Percentiles rank a stretch among this genome's conserved stretches.
These are phyloP conservation scores for Alternaria sp. DNA, from an alignment of 2,329 filamentous ascomycete species.

Conservation along the genomic window DNA sequence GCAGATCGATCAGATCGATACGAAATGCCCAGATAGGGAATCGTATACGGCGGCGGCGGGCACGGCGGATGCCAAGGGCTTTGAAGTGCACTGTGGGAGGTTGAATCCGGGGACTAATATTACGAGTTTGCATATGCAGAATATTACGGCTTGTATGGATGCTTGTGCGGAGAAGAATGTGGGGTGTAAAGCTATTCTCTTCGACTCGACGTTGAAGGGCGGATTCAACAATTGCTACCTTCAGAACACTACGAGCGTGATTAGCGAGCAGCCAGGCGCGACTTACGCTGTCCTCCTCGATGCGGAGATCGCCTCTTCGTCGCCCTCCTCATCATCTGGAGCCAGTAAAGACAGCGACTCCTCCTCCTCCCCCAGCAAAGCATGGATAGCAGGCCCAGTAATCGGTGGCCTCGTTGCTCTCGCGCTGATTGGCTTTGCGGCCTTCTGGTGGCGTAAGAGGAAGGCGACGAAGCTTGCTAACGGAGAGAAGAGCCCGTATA, in stretches of 20 bases:
- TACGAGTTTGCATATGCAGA: constrained; percentile 33
- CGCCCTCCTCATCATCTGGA: background rate
- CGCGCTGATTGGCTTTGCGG: constrained; percentile 19
- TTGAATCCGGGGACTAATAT: constrained; percentile 39
- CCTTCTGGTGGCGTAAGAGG: constrained; percentile 26
- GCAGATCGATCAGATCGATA: constrained; percentile 27
- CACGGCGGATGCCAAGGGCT: constrained; percentile 22
- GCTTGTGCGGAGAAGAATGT: constrained; percentile 31
- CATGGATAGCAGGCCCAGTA: constrained; percentile 40
- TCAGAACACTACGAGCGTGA: constrained; percentile 36
- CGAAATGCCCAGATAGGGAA: constrained; percentile 21
- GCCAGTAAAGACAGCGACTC: background rate
- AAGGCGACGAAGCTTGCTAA: background rate
- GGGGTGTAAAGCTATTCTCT: constrained; percentile 35
- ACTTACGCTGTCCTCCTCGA: constrained; percentile 31
- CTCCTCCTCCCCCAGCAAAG: constrained; percentile 16
- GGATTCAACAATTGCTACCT: constrained; percentile 45
- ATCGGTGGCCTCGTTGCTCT: constrained; percentile 27
- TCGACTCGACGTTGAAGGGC: constrained; percentile 29
- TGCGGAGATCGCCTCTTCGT: constrained; percentile 8
- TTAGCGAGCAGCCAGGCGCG: constrained; percentile 21
- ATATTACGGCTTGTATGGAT: constrained; percentile 40
- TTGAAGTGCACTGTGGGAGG: constrained; percentile 40
- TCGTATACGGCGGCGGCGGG: constrained; percentile 14
- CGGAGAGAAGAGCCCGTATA: constrained; percentile 14